A percentile compares a stretch with the other conserved stretches of the same genome.
Evolutionary conservation across 495 filamentous ascomycete species (phyloP).

Genomic region (Letharia columbiana): DNA sequence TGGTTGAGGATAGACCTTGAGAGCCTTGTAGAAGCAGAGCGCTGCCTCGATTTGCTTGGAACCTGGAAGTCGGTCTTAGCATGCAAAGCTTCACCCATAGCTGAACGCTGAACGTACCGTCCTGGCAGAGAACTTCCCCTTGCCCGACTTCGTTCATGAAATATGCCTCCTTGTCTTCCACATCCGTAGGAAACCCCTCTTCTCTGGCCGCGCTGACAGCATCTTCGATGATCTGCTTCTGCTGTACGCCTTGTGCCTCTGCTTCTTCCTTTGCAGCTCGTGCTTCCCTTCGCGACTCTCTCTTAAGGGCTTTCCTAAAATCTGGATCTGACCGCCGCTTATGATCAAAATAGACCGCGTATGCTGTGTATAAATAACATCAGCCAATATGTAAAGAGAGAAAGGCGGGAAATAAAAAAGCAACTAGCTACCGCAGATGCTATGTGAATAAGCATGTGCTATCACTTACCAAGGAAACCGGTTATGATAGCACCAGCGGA

Average conservation of each 20-base stretch:
- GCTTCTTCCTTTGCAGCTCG: constrained; percentile 70
- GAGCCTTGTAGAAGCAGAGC: constrained; percentile 89
- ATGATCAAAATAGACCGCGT: constrained; percentile 94
- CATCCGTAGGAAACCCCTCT: constrained; percentile 81
- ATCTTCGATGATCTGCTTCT: constrained; percentile 62
- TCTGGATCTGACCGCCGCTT: constrained; percentile 76
- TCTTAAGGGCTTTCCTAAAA: constrained; percentile 77
- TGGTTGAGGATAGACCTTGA: constrained; percentile 95
- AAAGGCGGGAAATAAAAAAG: not conserved
- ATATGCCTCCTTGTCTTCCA: constrained; percentile 85
- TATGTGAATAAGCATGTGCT: not conserved
- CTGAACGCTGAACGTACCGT: constrained; percentile 43
- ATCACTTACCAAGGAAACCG: constrained; percentile 60
- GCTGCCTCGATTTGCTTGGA: constrained; percentile 73
- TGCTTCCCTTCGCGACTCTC: constrained; percentile 68
- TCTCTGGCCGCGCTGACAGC: constrained; percentile 70
- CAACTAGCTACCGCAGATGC: not conserved
- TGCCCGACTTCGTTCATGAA: constrained; percentile 90
- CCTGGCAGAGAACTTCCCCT: constrained; percentile 68
- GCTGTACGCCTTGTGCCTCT: constrained; percentile 54
- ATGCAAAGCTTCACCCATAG: constrained; percentile 3
- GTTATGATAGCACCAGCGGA: constrained; percentile 65
- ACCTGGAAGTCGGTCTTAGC: constrained; percentile 41
- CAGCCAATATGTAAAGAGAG: not conserved
- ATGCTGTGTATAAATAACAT: constrained; percentile 35